Evolutionary conservation across 306 rosid species (phyloP).

Genomic region (Purshia tridentata): DNA sequence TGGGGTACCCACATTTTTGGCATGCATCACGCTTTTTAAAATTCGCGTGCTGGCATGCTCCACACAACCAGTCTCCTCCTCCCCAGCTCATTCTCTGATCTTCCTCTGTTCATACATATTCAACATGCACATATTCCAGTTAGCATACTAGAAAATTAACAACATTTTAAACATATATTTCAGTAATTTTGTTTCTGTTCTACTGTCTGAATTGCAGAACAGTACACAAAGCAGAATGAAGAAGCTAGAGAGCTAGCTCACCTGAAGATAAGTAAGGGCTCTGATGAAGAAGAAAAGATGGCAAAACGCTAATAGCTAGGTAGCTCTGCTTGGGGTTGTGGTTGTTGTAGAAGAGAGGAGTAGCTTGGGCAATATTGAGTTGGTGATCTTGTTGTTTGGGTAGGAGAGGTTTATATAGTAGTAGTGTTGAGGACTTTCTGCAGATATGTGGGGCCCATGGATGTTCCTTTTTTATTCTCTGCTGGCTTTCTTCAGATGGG

Average conservation of each 20-base stretch:
- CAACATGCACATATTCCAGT: not conserved
- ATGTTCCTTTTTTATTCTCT: conserved; percentile 46
- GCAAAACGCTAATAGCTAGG: no score
- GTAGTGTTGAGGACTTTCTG: conserved; percentile 28
- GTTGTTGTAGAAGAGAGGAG: conserved; percentile 19
- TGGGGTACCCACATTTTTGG: conserved; percentile 83
- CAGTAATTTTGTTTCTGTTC: not conserved
- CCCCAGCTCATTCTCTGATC: conserved; percentile 73
- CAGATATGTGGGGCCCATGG: conserved; percentile 40
- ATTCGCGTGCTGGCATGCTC: conserved; percentile 83
- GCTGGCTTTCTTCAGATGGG: conserved; percentile 30
- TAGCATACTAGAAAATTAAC: not conserved
- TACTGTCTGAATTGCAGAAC: conserved; percentile 1
- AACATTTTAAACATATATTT: not conserved
- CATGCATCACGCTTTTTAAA: conserved; percentile 87
- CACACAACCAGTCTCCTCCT: conserved; percentile 97
- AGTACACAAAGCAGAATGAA: conserved; percentile 22
- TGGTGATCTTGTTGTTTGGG: conserved; percentile 46
- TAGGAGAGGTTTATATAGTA: conserved; percentile 56
- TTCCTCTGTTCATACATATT: not conserved
- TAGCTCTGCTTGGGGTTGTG: conserved; percentile 22
- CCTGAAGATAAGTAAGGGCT: conserved; percentile 38
- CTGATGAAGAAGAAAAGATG: not conserved
- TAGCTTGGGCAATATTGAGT: conserved; percentile 30
- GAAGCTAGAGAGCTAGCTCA: conserved; percentile 23